Base-by-base conservation (phyloP, 2,329 filamentous ascomycete genomes). In the Fusarium xylarioides region DNA sequence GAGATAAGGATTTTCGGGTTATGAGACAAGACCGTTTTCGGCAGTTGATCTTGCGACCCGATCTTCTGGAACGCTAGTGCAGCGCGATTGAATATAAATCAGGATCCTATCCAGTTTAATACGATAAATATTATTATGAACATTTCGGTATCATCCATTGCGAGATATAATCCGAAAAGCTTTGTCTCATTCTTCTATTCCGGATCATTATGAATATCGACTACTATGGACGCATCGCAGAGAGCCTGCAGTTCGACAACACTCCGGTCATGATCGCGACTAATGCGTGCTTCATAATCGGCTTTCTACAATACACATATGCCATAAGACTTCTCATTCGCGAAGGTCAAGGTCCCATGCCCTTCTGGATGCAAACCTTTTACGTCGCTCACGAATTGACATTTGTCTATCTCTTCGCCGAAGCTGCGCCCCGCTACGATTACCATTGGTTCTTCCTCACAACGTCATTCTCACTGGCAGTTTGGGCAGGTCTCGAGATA, bases 301-400 rank as follows among this genome's bases (percentile, higher is more conserved):
- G 34, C 1, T 52, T 52, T 4, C 7, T 52, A 11, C 64, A 65
- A 23, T 73, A 71, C 44, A 32, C 44, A 2, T 69, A 73, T 16
- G 38, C 68, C 4, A 60, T 71, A 35, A 32, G 47, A 26, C 46
- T 69, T 0, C 34, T 46, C 6, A 21, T 71, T 2, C 59, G 49
- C 1, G 70, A 73, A 23, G 60, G 60, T 1, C 60, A 43, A 16
- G 64, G 64, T 2, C 68, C 64, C 1, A 71, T 73, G 11, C 60
- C 70, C 1, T 55, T 66, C 19, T 68, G 65, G 53, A 68, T 68
- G 62, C 42, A 68, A 16, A 28, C 35, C 0, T 44, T 67, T 18
- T 66, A 68, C 35, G 53, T 66, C 7, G 65, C 53, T 1, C 62
- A 68, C 23, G 61, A 67, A 7, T 54, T 43, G 6, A 40, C 38